phyloP scores from a whole-genome alignment of 2,329 filamentous ascomycete species.

The Verticillium nubilum region DNA sequence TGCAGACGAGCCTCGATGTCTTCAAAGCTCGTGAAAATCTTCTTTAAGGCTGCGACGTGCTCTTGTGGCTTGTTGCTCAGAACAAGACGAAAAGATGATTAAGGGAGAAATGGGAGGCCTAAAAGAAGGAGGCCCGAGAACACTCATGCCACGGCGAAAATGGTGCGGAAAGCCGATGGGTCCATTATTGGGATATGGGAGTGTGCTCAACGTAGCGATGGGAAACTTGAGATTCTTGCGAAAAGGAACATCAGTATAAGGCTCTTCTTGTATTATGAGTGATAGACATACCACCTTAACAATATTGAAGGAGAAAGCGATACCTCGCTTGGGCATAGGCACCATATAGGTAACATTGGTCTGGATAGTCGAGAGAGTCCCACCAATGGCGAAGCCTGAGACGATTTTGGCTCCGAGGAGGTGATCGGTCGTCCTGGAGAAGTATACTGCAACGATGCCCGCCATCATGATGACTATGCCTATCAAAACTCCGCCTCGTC shows the following conservation, averaged over 20 bases:
- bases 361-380: constrained; percentile 11
- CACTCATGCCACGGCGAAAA: constrained; percentile 8
- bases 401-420: constrained; percentile 17
- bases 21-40: not conserved
- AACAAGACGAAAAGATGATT: constrained; percentile 35
- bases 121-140: constrained; percentile 7
- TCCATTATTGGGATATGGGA: constrained; percentile 12
- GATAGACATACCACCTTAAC: not conserved
- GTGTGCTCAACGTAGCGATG: constrained; percentile 9
- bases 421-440: constrained; percentile 7
- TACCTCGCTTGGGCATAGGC: constrained; percentile 9
- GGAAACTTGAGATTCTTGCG: constrained; percentile 13
- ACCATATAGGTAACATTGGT: constrained; percentile 13
- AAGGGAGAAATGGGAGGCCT: constrained; percentile 27
- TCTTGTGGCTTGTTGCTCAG: constrained; percentile 24
- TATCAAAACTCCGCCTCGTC: constrained; percentile 9
- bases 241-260: not conserved
- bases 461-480: constrained; percentile 7
- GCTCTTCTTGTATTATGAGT: not conserved
- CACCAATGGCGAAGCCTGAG: constrained; percentile 14
- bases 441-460: constrained; percentile 13
- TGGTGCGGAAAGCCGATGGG: constrained; percentile 8
- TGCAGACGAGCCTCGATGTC: constrained; percentile 1
- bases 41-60: constrained; percentile 18
- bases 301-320: constrained; percentile 9